These are phyloP conservation scores for Ascochyta fabae DNA, from an alignment of 2,329 filamentous ascomycete species.

Conservation along the genomic window DNA sequence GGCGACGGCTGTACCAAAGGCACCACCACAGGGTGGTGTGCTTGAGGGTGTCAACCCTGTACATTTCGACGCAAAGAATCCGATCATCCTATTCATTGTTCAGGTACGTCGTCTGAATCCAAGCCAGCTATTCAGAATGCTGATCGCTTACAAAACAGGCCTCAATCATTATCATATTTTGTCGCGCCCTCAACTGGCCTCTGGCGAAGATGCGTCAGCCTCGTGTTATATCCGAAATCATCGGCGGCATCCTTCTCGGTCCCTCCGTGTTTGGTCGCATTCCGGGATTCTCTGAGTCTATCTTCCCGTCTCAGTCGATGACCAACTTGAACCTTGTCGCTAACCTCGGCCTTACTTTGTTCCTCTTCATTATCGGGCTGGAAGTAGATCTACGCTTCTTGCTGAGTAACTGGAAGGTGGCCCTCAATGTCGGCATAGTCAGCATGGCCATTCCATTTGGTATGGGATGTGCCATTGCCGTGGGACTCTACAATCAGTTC, in stretches of 20 bases:
- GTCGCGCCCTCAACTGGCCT: conserved; percentile 76
- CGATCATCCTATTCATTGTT: conserved; percentile 78
- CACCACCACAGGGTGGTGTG: conserved; percentile 68
- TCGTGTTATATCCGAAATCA: conserved; percentile 82
- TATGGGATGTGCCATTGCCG: conserved; percentile 79
- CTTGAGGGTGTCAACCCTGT: conserved; percentile 74
- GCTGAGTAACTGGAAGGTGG: conserved; percentile 79
- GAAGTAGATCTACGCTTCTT: conserved; percentile 85
- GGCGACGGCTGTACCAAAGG: conserved; percentile 30
- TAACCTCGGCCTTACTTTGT: conserved; percentile 82
- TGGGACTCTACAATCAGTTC: conserved; percentile 80
- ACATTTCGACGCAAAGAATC: conserved; percentile 71
- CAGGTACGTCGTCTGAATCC: conserved; percentile 58
- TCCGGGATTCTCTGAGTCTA: conserved; percentile 74
- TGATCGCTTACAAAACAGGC: conserved; percentile 56
- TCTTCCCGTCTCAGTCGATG: conserved; percentile 79
- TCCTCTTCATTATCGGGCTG: conserved; percentile 85
- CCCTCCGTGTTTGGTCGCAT: conserved; percentile 89
- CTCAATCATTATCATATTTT: conserved; percentile 76
- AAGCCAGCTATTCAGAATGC: neutral
- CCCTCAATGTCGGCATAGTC: conserved; percentile 75
- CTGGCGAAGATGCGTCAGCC: conserved; percentile 79
- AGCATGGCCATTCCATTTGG: conserved; percentile 86
- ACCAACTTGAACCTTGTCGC: conserved; percentile 78
- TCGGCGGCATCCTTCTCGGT: conserved; percentile 83